Evolutionary conservation across 495 filamentous ascomycete species (phyloP).

Genomic region (Schizothecium vesticola): DNA sequence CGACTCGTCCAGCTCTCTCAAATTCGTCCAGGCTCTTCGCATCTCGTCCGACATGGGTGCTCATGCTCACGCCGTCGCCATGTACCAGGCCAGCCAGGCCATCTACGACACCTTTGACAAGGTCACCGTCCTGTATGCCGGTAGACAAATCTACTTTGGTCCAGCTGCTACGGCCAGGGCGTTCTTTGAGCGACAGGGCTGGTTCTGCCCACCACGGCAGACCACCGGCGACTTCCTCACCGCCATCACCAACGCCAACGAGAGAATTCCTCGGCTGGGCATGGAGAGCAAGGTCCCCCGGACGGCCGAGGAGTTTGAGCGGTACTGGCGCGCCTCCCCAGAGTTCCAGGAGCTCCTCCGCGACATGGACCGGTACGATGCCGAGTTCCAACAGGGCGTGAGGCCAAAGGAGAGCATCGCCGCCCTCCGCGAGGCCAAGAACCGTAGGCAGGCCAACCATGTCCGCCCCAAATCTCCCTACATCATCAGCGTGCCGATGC

Average conservation of each 20-base stretch:
- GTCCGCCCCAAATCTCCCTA: conserved; percentile 48
- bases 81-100: conserved; percentile 69
- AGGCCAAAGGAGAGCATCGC: conserved; percentile 20
- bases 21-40: conserved; percentile 45
- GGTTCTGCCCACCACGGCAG: conserved; percentile 57
- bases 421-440: conserved; percentile 24
- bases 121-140: conserved; percentile 57
- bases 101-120: conserved; percentile 65
- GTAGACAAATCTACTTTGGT: conserved; percentile 62
- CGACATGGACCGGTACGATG: conserved; percentile 59
- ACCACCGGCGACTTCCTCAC: conserved; percentile 77
- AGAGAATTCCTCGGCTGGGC: conserved; percentile 59
- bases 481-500: conserved; percentile 51
- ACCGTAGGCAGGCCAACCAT: conserved; percentile 32
- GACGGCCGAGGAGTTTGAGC: conserved; percentile 59
- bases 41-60: conserved; percentile 47
- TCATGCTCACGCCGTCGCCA: conserved; percentile 55
- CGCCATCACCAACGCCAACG: conserved; percentile 66
- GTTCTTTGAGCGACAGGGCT: conserved; percentile 59
- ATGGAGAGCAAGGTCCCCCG: conserved; percentile 57
- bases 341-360: conserved; percentile 51
- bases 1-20: conserved; percentile 45
- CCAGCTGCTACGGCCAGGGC: conserved; percentile 46
- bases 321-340: conserved; percentile 34
- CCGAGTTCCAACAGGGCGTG: conserved; percentile 44